Evolutionary conservation across 73 alveolate species (phyloP), one percentile per base, ranked within the genome.

Genomic region (Loxodes magnus): DNA sequence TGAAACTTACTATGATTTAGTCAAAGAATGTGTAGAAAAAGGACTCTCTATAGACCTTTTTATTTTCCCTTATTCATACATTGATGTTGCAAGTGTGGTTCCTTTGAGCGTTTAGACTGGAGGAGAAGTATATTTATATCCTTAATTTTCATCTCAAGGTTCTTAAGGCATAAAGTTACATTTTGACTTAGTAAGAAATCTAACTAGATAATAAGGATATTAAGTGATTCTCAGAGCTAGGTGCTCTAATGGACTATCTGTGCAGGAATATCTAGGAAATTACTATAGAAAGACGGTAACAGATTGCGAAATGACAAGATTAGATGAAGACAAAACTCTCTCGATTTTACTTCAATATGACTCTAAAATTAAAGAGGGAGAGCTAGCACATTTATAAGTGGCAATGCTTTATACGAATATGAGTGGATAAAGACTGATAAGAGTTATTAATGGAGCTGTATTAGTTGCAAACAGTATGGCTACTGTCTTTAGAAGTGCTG

Each of bases 271-370:
- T 37, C 12, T 39, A 2, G 90, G 90, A 0, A 54, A 58, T 3
- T 75, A 51, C 43, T 43, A 35, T 0, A 0, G 49, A 10, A 49
- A 49, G 23, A 65, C 58, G 21, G 21, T 42, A 4, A 49, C 70
- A 16, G 90, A 75, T 33, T 38, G 67, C 36, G 57, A 51, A 27
- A 50, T 69, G 16, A 52, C 90, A 2, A 43, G 71, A 2, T 43
- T 75, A 3, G 90, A 75, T 27, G 56, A 74, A 5, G 90, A 75
- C 53, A 75, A 75, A 61, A 56, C 74, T 15, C 24, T 75, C 21
- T 64, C 63, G n/a, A 48, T 70, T 51, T 19, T 34, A 22, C 16
- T 75, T 7, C 38, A 67, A 23, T 48, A 46, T 46, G 84, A 68
- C 15, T 59, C 51, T 25, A 59, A 43, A 22, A 28, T 56, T 23